Percentiles rank a stretch among this genome's conserved stretches.
Conservation (phyloP, 306 rosid species). For the Prunus mongolica region DNA sequence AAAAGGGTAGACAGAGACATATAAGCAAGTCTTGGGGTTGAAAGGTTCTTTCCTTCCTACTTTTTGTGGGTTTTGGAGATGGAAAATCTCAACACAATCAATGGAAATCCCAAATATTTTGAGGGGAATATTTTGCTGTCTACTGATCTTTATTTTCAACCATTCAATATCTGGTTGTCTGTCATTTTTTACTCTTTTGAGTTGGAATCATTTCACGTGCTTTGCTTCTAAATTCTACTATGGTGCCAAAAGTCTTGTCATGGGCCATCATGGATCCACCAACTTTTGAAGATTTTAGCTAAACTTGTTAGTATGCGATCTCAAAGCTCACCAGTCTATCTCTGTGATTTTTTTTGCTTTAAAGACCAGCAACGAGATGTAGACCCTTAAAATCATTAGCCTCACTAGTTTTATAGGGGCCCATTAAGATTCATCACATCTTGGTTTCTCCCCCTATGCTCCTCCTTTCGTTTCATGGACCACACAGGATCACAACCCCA, state of each 20-base stretch:
- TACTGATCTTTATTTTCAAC: not conserved
- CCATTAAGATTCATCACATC: not conserved
- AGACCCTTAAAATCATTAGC: not conserved
- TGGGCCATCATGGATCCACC: not conserved
- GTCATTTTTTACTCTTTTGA: not conserved
- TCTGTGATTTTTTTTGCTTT: not conserved
- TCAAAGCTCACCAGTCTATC: not conserved
- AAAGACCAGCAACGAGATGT: not conserved
- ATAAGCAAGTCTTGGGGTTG: not conserved
- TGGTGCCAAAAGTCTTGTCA: not conserved
- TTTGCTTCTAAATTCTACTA: not conserved
- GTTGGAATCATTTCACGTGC: constrained; percentile 8
- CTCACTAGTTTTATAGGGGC: not conserved
- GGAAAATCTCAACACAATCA: constrained; percentile 4
- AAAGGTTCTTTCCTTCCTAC: not conserved
- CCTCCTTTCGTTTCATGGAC: not conserved
- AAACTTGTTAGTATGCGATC: not conserved
- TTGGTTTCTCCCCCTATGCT: not conserved
- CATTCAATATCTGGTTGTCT: not conserved
- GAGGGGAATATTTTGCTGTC: constrained; percentile 3
- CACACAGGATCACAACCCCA: not conserved
- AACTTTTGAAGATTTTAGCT: not conserved
- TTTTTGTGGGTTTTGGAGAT: not conserved
- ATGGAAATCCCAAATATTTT: constrained; percentile 6
- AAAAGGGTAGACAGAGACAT: not conserved